Base-by-base conservation (phyloP, 345 rosid species). In the Sisymbrium altissimum region DNA sequence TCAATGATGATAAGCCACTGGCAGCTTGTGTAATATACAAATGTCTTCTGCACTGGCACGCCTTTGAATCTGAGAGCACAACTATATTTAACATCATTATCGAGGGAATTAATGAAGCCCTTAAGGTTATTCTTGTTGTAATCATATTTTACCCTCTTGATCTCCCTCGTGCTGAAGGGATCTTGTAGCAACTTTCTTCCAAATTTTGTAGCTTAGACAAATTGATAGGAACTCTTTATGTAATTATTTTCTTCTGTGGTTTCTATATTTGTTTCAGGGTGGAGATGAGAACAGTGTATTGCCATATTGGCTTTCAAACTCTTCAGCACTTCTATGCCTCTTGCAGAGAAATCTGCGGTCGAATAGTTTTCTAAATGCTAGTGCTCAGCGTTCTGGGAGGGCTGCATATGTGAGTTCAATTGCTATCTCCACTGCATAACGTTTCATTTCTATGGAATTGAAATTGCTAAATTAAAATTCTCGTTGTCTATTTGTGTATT, bases 281-380 rank as follows among this genome's bases (percentile, higher is more conserved):
- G 91, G 86, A 30, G 85, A 89, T 78, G 99, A 92, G 77, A 83
- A 77, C 62, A 65, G 27, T 48, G 81, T 81, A 39, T 87, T 92
- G 69, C 97, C 97, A 60, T 95, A 95, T 78, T 95, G 99, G 99
- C 82, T 95, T 65, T 85, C 97, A 72, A 92, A 89, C 80, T 66
- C 97, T 36, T 88, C 97, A n/a, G 97, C 99, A 71, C 99, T 95
- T 71, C 80, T 95, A 60, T 95, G 99, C 83, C 92, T 92, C 54
- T 83, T 95, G 74, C 99, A 89, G 83, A 87, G 93, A 74, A 92
- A 92, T 79, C 83, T 95, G 29, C 83, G 86, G 39, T 86, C 96
- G 35, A 92, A 84, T 78, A 92, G 90, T 50, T 86, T 95, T 84
- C 63, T 92, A 66, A 79, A 77, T 72, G 82, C 88, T 66, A 67